Conservation (phyloP, 345 rosid species). For the Raphanus raphanistrum region DNA sequence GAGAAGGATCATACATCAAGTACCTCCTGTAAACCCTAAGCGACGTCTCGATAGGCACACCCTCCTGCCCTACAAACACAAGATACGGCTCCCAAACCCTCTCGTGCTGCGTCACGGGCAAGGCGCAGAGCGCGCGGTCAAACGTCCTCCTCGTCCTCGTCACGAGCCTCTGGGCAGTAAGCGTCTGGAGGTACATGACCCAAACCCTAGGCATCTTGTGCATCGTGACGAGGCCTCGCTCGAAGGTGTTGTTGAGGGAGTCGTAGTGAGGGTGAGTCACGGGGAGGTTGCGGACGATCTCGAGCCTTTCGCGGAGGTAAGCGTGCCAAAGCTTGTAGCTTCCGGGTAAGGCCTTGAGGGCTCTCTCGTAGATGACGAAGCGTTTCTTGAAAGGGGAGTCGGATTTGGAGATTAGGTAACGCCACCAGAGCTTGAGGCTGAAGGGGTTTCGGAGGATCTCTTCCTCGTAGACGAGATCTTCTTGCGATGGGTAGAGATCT, state of each 20-base stretch:
- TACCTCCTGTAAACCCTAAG: constrained; percentile 92
- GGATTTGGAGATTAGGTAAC: constrained; percentile 70
- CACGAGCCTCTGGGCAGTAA: constrained; percentile 64
- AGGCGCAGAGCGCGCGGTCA: constrained; percentile 84
- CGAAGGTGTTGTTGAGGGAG: constrained; percentile 82
- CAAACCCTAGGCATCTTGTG: constrained; percentile 95
- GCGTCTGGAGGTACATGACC: constrained; percentile 74
- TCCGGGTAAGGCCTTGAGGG: constrained; percentile 84
- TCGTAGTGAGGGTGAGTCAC: constrained; percentile 67
- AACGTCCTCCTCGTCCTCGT: constrained; percentile 61
- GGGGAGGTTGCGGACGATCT: constrained; percentile 68
- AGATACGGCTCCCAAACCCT: constrained; percentile 91
- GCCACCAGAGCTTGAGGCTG: constrained; percentile 93
- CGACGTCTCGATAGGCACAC: constrained; percentile 88
- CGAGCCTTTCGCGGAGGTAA: constrained; percentile 76
- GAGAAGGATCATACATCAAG: constrained; percentile 89
- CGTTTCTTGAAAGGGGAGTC: constrained; percentile 74
- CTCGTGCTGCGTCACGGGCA: constrained; percentile 91
- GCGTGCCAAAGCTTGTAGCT: constrained; percentile 92
- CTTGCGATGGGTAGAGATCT: constrained; percentile 83
- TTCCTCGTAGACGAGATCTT: constrained; percentile 81
- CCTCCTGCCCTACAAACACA: constrained; percentile 80
- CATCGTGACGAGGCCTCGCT: constrained; percentile 84
- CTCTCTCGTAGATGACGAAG: constrained; percentile 76
- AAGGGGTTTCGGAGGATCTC: constrained; percentile 86